Evolutionary conservation across 495 filamentous ascomycete species (phyloP), one percentile per base, ranked within the genome.

Genomic region (Xylaria longipes): DNA sequence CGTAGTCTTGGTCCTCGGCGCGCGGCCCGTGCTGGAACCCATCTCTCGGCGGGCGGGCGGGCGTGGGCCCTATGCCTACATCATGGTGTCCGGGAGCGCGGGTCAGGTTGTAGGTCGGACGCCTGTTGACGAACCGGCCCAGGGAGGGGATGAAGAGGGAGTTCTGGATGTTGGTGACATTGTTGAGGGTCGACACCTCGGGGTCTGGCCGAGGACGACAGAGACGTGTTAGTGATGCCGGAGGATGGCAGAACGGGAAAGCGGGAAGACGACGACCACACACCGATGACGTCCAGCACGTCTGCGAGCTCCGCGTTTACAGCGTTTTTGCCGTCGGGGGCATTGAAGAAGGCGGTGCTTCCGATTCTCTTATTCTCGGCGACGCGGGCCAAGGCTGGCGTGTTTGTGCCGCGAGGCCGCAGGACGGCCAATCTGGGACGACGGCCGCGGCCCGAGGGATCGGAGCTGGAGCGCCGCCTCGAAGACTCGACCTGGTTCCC

Each of bases 111-210:
- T 93, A 95, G 2, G 92, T 93, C 33, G 92, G 92, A 72, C 87
- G 84, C 31, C 92, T 87, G 72, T 94, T 94, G 22, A 94, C 58
- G 61, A 86, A 88, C 60, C 81, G 81, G 11, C 90, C 90, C 39
- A 93, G 80, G n/a, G 92, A 89, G 0, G 91, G 91, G 39, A 93
- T 80, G 77, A 94, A 93, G 8, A 94, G 86, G 0, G 91, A 93
- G 74, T 94, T 94, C 67, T 93, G 91, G 11, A 94, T 90, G 76
- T 94, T 94, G 64, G 90, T 94, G 5, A 94, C 85, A 62, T 90
- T 93, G 0, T 90, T 91, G 0, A 94, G 81, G 5, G 91, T 90
- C 7, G 90, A 88, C 1, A 94, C 89, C 81, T 94, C 91, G 11
- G 92, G 92, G 70, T 94, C 91, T 93, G 71, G 65, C 7, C n/a